These are phyloP conservation scores for Croton setiger DNA, from an alignment of 441 rosid species.

Conservation along the genomic window DNA sequence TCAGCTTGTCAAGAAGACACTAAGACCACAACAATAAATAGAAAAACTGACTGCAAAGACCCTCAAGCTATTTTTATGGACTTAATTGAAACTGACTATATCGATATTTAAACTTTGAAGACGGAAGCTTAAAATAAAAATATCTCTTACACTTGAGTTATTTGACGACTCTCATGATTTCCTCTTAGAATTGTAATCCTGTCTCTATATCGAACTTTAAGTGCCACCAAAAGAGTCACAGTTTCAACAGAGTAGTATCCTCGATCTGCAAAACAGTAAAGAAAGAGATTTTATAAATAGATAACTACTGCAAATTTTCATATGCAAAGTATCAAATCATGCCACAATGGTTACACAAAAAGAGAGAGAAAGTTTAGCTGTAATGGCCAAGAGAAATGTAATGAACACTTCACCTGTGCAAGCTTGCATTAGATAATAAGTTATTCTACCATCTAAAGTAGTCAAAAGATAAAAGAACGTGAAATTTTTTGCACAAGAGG, in stretches of 20 bases:
- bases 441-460: neutral
- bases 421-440: neutral
- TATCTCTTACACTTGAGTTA: slow-evolving; percentile 82
- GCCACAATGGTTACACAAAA: neutral
- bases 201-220: slow-evolving; percentile 89
- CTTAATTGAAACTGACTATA: too few species aligned
- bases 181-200: slow-evolving; percentile 87
- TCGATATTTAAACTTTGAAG: neutral
- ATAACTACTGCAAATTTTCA: neutral
- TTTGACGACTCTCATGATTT: slow-evolving; percentile 87
- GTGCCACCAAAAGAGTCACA: slow-evolving; percentile 76
- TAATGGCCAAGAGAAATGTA: neutral
- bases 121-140: neutral
- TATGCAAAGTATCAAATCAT: neutral
- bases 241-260: slow-evolving; percentile 95
- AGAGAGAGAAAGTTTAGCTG: neutral
- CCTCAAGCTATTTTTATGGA: too few species aligned
- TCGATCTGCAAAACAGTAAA: slow-evolving; percentile 56
- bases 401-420: neutral
- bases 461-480: neutral
- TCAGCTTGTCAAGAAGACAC: neutral
- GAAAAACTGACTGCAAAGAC: neutral
- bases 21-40: neutral
- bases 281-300: neutral
- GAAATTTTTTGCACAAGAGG: neutral